A percentile compares a stretch with the other conserved stretches of the same genome.
phyloP scores from a whole-genome alignment of 2,329 filamentous ascomycete genomes.

The Cercospora berteroae region DNA sequence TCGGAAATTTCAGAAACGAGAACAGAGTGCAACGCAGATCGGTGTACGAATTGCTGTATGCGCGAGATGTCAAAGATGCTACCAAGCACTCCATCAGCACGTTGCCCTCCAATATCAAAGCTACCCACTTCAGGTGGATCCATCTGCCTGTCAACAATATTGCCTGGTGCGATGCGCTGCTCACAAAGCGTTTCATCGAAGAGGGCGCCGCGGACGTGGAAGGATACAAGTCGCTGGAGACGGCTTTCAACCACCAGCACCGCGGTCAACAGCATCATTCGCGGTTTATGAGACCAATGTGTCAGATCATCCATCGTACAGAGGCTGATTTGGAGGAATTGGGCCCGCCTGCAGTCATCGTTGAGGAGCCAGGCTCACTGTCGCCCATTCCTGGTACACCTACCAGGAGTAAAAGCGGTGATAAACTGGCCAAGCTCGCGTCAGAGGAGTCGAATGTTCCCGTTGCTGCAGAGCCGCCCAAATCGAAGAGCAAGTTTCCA shows the following conservation, averaged over 20 bases:
- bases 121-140: conserved; percentile 47
- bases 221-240: conserved; percentile 61
- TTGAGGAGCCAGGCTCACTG: conserved; percentile 17
- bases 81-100: conserved; percentile 31
- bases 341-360: conserved; percentile 15
- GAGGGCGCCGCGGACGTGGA: conserved; percentile 61
- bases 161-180: conserved; percentile 61
- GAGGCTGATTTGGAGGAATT: conserved; percentile 18
- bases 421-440: conserved; percentile 2
- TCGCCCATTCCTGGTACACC: conserved; percentile 11
- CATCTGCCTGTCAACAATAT: conserved; percentile 53
- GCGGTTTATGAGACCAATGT: conserved; percentile 61
- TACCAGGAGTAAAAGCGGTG: conserved; percentile 7
- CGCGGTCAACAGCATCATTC: conserved; percentile 58
- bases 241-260: conserved; percentile 62
- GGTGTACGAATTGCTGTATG: conserved; percentile 28
- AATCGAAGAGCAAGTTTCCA: conserved; percentile 1
- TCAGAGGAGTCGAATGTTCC: not conserved
- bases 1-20: conserved; percentile 30
- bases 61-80: conserved; percentile 19
- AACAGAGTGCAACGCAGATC: conserved; percentile 28
- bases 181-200: conserved; percentile 65
- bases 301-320: conserved; percentile 33
- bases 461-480: conserved; percentile 7
- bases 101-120: conserved; percentile 42